Base-by-base conservation (phyloP, 768 basidiomycete genomes). In the Kwoniella sp. region DNA sequence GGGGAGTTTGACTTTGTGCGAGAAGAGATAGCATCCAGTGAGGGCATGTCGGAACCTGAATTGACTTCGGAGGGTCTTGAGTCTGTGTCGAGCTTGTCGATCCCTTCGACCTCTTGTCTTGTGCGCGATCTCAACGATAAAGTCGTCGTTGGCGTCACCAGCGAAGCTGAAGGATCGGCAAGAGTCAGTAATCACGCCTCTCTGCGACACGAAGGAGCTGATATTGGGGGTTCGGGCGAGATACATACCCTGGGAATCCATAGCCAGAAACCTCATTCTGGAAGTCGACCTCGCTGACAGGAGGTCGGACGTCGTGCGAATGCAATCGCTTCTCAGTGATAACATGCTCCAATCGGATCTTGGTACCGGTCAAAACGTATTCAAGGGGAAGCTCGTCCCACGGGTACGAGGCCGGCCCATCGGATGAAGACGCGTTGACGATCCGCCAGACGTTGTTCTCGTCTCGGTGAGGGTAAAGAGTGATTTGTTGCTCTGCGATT, bases 401-500 rank as follows among this genome's bases (percentile, higher is more conserved):
- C 70, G 86, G 83, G 59, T 80, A 83, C 48, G 83, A 80, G 1
- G 80, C 83, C 26, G 82, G 76, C 26, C 72, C 76, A 55, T 80
- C 77, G 45, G 67, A 64, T n/a, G 71, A 67, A 1, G 90, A 89
- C 0, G 88, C 88, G 74, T 96, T 95, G 75, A 88, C 75, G 65
- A 99, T 86, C 20, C 87, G 85, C 92, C 92, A 99, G 72, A 89
- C 82, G 79, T 99, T 99, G 84, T 99, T 99, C n/a, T 84, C 83
- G 75, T 99, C 96, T n/a, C 90, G 86, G 80, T 99, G 96, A 1
- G 96, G 96, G 78, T 99, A 99, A n/a, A 99, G 87, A 0, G 96
- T 98, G 67, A 99, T 85, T 83, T 99, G 96, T 86, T 99, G 96
- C 77, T 99, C 94, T 97, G 51, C 29, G 2, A 26, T n/a, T n/a